Evolutionary conservation across 345 rosid genomes (phyloP), one percentile per base, ranked within the genome.

Genomic region (Pistacia atlantica): DNA sequence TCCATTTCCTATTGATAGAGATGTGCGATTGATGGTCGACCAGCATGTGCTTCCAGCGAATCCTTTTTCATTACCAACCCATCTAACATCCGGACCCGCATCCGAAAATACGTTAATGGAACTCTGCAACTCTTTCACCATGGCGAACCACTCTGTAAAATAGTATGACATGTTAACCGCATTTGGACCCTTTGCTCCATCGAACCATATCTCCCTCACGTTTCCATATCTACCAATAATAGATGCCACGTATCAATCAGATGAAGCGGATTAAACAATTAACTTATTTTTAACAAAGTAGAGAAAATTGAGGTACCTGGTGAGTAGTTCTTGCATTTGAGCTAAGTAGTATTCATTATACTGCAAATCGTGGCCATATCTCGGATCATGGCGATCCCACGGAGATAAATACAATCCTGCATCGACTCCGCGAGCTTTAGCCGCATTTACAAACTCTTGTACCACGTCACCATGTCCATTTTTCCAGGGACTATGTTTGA

Each of bases 121-220:
- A 42, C 84, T 83, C 84, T 92, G 97, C 75, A 92, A 67, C 69
- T 90, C 94, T 78, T 79, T 88, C 80, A 87, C 97, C 97, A 90
- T 92, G 3, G 87, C 83, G 69, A 92, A 92, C 97, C 97, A 92
- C 12, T 89, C 97, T 2, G 72, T 20, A 76, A 91, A 91, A 69
- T 91, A 81, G 54, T 89, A 92, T 4, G 90, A 77, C 89, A 90
- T 88, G 75, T 92, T 92, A 18, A 86, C 86, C 3, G 87, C 92
- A 55, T 86, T 80, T 1, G 85, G 17, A 1, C 92, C 96, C 71
- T 91, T 91, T 1, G 89, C 88, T 64, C 96, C 96, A 70, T 91
- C 96, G 64, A 91, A 91, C 96, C 96, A 91, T 76, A 91, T 91
- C 85, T 91, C 96, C 56, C 79, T 81, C 51, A 88, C 84, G 20